These are phyloP conservation scores for Chaetomium fimeti DNA, from an alignment of 495 filamentous ascomycete species.

Conservation along the genomic window DNA sequence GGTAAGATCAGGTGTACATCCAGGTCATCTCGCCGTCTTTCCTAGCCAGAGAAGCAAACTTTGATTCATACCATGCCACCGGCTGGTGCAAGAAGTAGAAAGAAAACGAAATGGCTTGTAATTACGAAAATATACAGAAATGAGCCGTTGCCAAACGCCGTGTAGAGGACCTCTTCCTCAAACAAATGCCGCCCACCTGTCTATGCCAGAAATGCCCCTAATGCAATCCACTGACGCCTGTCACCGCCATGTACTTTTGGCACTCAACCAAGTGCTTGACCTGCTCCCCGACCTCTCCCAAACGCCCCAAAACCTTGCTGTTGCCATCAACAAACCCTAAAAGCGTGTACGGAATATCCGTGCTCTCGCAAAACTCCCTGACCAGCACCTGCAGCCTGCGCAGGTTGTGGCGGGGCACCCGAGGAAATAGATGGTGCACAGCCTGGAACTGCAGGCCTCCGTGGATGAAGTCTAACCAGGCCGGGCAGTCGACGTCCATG, in stretches of 20 bases:
- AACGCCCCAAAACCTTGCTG: conserved; percentile 74
- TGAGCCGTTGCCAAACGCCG: not conserved
- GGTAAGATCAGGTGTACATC: not conserved
- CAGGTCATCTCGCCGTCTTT: too few relatives aligned
- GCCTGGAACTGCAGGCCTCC: conserved; percentile 97
- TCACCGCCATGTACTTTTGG: conserved; percentile 56
- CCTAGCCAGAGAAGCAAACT: too few relatives aligned
- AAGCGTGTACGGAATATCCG: conserved; percentile 86
- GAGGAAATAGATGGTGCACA: conserved; percentile 88
- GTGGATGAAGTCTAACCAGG: conserved; percentile 96
- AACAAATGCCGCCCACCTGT: not conserved
- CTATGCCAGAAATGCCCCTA: conserved; percentile 14
- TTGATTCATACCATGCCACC: not conserved
- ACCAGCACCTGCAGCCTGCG: conserved; percentile 78
- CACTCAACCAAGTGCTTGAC: conserved; percentile 84
- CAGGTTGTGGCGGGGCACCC: conserved; percentile 91
- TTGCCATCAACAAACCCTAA: conserved; percentile 94
- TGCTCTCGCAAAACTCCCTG: conserved; percentile 83
- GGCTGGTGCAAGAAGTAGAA: not conserved
- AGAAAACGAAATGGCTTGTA: not conserved
- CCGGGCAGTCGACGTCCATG: conserved; percentile 94
- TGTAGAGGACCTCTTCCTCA: not conserved
- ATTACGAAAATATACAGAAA: not conserved
- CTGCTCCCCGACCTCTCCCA: conserved; percentile 85
- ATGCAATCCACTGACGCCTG: conserved; percentile 42